Conservation (phyloP, 2,329 filamentous ascomycete species). For the Xylariales sp. region DNA sequence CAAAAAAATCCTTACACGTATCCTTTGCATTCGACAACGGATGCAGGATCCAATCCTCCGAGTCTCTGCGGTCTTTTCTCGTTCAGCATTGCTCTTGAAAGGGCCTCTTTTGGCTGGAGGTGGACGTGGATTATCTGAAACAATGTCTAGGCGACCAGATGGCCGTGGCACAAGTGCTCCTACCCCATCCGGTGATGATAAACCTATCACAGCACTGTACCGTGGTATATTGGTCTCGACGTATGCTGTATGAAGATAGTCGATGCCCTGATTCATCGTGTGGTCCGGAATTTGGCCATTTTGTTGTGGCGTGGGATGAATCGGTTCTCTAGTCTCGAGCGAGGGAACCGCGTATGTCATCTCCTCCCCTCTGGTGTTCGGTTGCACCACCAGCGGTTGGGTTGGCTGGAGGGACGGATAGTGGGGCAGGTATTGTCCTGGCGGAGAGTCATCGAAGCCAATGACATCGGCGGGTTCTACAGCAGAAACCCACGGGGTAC, state of each 20-base stretch:
- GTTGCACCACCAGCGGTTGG: slow-evolving; percentile 20
- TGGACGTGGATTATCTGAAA: slow-evolving; percentile 29
- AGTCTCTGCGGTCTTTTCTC: slow-evolving; percentile 52
- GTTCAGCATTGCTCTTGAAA: slow-evolving; percentile 47
- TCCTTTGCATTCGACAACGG: slow-evolving; percentile 57
- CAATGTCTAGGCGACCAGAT: slow-evolving; percentile 24
- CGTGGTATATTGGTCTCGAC: slow-evolving; percentile 8
- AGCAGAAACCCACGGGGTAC: slow-evolving; percentile 19
- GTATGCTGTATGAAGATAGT: slow-evolving; percentile 1
- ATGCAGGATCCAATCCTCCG: slow-evolving; percentile 56
- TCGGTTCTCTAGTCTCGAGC: slow-evolving; percentile 19
- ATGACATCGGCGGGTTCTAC: slow-evolving; percentile 22
- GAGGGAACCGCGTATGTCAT: slow-evolving; percentile 33
- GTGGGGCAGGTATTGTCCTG: slow-evolving; percentile 24
- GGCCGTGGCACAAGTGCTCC: slow-evolving; percentile 12
- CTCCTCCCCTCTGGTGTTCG: slow-evolving; percentile 28
- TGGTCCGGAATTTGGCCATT: slow-evolving; percentile 15
- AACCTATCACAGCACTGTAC: slow-evolving; percentile 12
- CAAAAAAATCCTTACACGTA: slow-evolving; percentile 57
- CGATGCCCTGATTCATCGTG: slow-evolving; percentile 6
- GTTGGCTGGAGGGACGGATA: slow-evolving; percentile 33
- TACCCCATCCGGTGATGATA: slow-evolving; percentile 13
- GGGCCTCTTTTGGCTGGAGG: slow-evolving; percentile 43
- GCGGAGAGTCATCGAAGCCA: slow-evolving; percentile 20
- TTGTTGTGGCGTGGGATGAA: slow-evolving; percentile 14